A percentile compares a stretch with the other conserved stretches of the same genome.
Evolutionary conservation across 2,329 filamentous ascomycete genomes (phyloP).

Genomic region (Ophiostoma triangulosporum): DNA sequence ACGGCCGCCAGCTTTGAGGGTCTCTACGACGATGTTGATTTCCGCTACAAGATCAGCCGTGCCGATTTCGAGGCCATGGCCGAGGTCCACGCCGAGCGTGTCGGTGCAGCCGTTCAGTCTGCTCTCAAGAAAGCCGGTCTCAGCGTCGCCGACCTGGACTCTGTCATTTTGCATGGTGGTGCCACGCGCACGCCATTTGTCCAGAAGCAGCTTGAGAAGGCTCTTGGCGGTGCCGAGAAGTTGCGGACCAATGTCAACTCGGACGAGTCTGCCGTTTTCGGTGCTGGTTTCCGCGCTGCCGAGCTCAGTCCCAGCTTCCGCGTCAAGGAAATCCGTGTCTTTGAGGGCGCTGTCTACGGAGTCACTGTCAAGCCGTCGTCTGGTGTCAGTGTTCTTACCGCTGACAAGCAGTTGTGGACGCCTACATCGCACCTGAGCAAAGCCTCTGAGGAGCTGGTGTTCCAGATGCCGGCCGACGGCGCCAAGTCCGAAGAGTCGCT

Average conservation of each 20-base stretch:
- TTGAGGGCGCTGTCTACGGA: constrained; percentile 63
- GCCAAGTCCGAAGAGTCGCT: constrained; percentile 58
- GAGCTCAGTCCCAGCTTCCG: constrained; percentile 89
- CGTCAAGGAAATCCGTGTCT: constrained; percentile 86
- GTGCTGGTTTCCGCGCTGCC: constrained; percentile 87
- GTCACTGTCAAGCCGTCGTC: constrained; percentile 62
- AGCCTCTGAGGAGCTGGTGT: constrained; percentile 68
- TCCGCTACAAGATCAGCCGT: constrained; percentile 78
- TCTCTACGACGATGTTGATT: constrained; percentile 81
- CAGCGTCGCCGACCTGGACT: constrained; percentile 63
- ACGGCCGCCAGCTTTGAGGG: constrained; percentile 73
- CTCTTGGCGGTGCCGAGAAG: constrained; percentile 60
- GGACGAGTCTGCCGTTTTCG: constrained; percentile 91
- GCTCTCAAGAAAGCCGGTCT: constrained; percentile 64
- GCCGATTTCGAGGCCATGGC: constrained; percentile 70
- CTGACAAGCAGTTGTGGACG: constrained; percentile 73
- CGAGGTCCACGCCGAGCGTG: constrained; percentile 50
- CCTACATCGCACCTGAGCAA: constrained; percentile 61
- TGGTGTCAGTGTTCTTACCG: constrained; percentile 46
- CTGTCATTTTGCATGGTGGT: constrained; percentile 86
- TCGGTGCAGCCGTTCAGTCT: constrained; percentile 55
- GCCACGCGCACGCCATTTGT: constrained; percentile 86
- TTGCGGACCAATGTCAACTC: constrained; percentile 90
- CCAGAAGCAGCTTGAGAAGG: constrained; percentile 70
- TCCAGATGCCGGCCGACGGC: constrained; percentile 42